phyloP scores from a whole-genome alignment of 352 stramenopile genomes.

The Phytophthora brassicae region DNA sequence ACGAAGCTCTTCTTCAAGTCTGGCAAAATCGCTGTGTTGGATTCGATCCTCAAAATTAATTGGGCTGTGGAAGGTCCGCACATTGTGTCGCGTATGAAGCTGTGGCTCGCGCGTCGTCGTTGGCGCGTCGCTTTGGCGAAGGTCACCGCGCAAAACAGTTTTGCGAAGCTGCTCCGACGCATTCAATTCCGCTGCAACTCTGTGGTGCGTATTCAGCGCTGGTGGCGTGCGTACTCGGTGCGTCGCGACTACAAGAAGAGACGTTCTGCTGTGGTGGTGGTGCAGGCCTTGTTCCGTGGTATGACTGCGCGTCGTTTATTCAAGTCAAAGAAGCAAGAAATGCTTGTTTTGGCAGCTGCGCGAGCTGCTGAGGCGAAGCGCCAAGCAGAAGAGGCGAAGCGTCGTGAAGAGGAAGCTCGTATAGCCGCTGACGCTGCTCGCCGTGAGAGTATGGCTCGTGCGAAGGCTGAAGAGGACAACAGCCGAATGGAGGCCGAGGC shows the following conservation, averaged over 20 bases:
- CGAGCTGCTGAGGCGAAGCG: slow-evolving; percentile 72
- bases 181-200: slow-evolving; percentile 59
- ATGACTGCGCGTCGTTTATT: slow-evolving; percentile 69
- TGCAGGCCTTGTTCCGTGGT: slow-evolving; percentile 83
- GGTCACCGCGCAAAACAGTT: slow-evolving; percentile 71
- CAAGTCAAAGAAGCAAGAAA: slow-evolving; percentile 86
- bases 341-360: slow-evolving; percentile 75
- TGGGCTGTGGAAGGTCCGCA: slow-evolving; percentile 86
- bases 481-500: slow-evolving; percentile 81
- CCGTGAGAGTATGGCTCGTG: slow-evolving; percentile 73
- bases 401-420: slow-evolving; percentile 76
- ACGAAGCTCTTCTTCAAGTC: slow-evolving; percentile 93
- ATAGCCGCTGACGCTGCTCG: slow-evolving; percentile 58
- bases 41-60: slow-evolving; percentile 87
- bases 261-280: slow-evolving; percentile 63
- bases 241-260: slow-evolving; percentile 85
- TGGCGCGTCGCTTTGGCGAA: slow-evolving; percentile 85
- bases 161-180: slow-evolving; percentile 59
- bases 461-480: slow-evolving; percentile 55
- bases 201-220: slow-evolving; percentile 72
- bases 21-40: slow-evolving; percentile 88
- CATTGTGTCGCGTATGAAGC: slow-evolving; percentile 79
- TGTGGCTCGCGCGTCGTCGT: slow-evolving; percentile 82
- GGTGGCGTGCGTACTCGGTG: slow-evolving; percentile 76
- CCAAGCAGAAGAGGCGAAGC: slow-evolving; percentile 84